Percentiles rank a stretch among this genome's conserved stretches.
phyloP scores from a whole-genome alignment of 2,329 filamentous ascomycete species.

The Trichophyton equinum region DNA sequence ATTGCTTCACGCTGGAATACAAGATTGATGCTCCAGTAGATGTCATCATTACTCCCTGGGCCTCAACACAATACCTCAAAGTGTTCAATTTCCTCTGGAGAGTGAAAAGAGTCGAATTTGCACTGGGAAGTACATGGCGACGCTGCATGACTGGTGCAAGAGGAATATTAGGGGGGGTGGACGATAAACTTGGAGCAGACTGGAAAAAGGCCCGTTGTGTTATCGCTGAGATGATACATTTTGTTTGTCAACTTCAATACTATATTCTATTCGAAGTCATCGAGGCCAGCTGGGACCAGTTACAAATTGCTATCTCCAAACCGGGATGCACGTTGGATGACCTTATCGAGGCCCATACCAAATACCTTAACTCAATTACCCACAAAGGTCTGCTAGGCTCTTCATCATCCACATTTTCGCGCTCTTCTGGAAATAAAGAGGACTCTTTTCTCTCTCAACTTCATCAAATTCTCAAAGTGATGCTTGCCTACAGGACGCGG shows the following conservation, averaged over 20 bases:
- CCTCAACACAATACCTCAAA: conserved; percentile 90
- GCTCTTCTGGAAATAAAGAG: conserved; percentile 45
- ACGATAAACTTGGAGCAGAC: conserved; percentile 58
- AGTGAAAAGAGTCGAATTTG: conserved; percentile 95
- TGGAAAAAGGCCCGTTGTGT: conserved; percentile 86
- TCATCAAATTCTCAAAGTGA: conserved; percentile 80
- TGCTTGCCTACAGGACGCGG: conserved; percentile 85
- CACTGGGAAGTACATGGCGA: conserved; percentile 78
- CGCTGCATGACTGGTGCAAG: conserved; percentile 90
- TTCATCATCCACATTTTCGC: conserved; percentile 28
- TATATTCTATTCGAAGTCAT: conserved; percentile 99
- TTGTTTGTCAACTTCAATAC: conserved; percentile 92
- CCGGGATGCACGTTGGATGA: conserved; percentile 89
- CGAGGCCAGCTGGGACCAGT: conserved; percentile 84
- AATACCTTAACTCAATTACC: conserved; percentile 86
- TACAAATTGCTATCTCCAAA: conserved; percentile 69
- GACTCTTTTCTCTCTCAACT: conserved; percentile 82
- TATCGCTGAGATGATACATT: conserved; percentile 96
- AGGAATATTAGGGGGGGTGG: conserved; percentile 70
- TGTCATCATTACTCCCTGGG: conserved; percentile 92
- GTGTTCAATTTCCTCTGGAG: conserved; percentile 99
- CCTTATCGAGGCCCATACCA: conserved; percentile 79
- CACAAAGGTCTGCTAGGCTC: conserved; percentile 88
- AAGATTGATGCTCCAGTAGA: conserved; percentile 95
- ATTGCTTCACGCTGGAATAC: conserved; percentile 97